These are phyloP conservation scores for Aurinia saxatilis DNA, from an alignment of 345 rosid species.

Conservation along the genomic window DNA sequence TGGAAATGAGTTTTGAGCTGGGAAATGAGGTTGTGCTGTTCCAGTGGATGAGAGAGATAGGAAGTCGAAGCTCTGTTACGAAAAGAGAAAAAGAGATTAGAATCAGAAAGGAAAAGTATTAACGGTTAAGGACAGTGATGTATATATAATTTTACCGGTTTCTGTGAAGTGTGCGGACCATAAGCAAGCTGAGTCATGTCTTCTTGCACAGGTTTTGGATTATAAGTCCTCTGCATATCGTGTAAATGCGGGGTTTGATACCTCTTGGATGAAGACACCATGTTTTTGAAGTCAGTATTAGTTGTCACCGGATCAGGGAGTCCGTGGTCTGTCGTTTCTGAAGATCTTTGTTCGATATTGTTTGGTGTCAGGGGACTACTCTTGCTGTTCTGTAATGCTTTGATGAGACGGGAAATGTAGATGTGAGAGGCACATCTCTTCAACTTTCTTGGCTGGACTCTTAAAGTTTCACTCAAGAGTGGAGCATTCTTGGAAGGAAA, in stretches of 20 bases:
- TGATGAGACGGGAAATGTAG: conserved; percentile 55
- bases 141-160: conserved; percentile 36
- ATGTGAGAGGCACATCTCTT: conserved; percentile 62
- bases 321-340: conserved; percentile 29
- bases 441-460: conserved; percentile 38
- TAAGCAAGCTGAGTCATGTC: conserved; percentile 12
- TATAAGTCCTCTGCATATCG: conserved; percentile 10
- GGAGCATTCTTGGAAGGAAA: conserved; percentile 29
- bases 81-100: conserved; percentile 15
- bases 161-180: conserved; percentile 22
- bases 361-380: conserved; percentile 26
- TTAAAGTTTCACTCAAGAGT: conserved; percentile 22
- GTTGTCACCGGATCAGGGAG: conserved; percentile 19
- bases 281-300: not conserved
- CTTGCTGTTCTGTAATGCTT: conserved; percentile 33
- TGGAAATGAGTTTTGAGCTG: conserved; percentile 30
- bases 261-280: not conserved
- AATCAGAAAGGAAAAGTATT: not conserved
- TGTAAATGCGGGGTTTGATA: conserved; percentile 14
- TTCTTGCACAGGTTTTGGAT: conserved; percentile 11
- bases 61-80: conserved; percentile 53
- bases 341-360: conserved; percentile 28
- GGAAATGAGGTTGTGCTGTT: conserved; percentile 29
- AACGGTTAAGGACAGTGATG: not conserved
- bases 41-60: conserved; percentile 47